Base-by-base conservation (phyloP, 176 grass and related monocot species). In the Oryza glumipatula region DNA sequence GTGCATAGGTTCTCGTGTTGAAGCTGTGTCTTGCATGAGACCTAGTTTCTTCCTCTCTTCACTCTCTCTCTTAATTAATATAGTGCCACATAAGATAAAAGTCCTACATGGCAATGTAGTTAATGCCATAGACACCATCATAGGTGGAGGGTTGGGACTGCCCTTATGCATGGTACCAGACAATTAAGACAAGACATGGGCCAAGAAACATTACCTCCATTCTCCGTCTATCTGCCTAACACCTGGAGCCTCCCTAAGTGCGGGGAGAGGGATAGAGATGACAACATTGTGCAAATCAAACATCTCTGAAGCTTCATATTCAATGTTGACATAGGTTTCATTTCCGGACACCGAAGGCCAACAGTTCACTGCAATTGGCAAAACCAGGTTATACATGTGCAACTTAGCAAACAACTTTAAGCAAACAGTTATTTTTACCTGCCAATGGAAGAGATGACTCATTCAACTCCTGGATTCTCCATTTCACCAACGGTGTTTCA, bases 221-320 rank as follows among this genome's bases (percentile, higher is more conserved):
- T 97, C 94, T 77, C 94, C 94, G 80, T 97, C 94, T 84, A 97
- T 89, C 74, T 94, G 90, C 38, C 74, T 92, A 70, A 97, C 83
- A 87, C 74, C 89, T 74, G 94, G 94, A 74, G 86, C 76, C 21
- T 83, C 94, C 80, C 92, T 89, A 41, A 97, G 89, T 80, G 83
- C 83, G 67, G 94, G 92, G 33, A 97, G 89, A 77, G 94, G 92
- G 81, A 97, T 88, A 80, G 83, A 94, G 70, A 97, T 85, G 46
- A 92, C 74, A 86, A 97, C 90, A 80, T 94, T 97, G 23, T 97
- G 90, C 77, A 97, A 91, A 73, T 94, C 94, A 86, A 94, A 97
- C 81, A 91, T 83, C 35, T 90, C 69, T 11, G 92, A 92, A 87
- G 92, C 94, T 85, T 97, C 94, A 32, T 97, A 97, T 74, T 97